These are phyloP conservation scores for Xylaria intraflava DNA, from an alignment of 495 filamentous ascomycete species.

Conservation along the genomic window DNA sequence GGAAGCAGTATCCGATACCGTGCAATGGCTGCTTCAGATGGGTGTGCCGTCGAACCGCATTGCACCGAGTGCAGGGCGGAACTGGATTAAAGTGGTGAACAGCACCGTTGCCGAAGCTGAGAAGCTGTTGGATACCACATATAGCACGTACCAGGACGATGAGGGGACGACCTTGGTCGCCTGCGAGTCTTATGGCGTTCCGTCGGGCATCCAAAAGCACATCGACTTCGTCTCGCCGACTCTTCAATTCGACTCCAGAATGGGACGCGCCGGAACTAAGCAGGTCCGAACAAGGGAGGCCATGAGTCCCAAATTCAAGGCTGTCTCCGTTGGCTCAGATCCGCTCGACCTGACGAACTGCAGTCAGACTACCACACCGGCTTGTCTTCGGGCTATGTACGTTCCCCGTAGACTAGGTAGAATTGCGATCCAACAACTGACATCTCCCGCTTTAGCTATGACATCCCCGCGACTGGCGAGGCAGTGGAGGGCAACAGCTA, in stretches of 20 bases:
- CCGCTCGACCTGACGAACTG: constrained; percentile 18
- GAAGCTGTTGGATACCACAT: constrained; percentile 36
- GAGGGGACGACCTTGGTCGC: constrained; percentile 42
- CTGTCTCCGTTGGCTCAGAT: neutral
- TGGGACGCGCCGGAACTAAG: neutral
- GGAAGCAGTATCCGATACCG: neutral
- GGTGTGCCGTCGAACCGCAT: constrained; percentile 6
- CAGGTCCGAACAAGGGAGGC: neutral
- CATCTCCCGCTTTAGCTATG: constrained; percentile 4
- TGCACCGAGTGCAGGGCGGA: neutral
- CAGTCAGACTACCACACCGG: constrained; percentile 25
- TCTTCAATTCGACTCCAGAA: constrained; percentile 22
- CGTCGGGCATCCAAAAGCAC: constrained; percentile 14
- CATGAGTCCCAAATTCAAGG: neutral
- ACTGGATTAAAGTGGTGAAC: constrained; percentile 1
- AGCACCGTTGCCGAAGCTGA: constrained; percentile 12
- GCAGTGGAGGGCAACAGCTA: constrained; percentile 22
- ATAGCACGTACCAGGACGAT: constrained; percentile 42
- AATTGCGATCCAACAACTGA: neutral
- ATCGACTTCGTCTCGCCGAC: constrained; percentile 24
- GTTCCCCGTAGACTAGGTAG: no score
- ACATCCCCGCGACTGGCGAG: constrained; percentile 10
- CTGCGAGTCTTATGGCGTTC: constrained; percentile 34
- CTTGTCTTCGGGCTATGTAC: constrained; percentile 29
- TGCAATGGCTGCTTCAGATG: neutral